Percentiles rank a stretch among this genome's conserved stretches.
Evolutionary conservation across 2,329 filamentous ascomycete species (phyloP).

Genomic region (Thielaviopsis musarum): DNA sequence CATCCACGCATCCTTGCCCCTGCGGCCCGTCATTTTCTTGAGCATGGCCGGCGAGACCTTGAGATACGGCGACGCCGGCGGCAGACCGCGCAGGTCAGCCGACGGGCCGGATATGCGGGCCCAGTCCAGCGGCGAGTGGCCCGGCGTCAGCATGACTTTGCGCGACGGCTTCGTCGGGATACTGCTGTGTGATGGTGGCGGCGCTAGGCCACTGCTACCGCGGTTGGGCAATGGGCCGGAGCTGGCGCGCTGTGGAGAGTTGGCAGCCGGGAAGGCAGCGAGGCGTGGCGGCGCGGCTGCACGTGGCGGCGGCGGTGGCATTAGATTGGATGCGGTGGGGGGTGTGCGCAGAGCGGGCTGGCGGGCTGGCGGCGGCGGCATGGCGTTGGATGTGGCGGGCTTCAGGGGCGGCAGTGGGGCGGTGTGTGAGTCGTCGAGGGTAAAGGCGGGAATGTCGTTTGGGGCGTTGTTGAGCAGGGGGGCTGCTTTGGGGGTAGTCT

Average conservation of each 20-base stretch:
- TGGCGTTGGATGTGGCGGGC: too few species aligned
- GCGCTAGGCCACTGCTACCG: constrained; percentile 26
- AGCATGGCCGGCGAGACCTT: constrained; percentile 73
- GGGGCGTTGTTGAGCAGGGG: constrained; percentile 15
- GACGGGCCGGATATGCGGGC: constrained; percentile 53
- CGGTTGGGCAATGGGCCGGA: constrained; percentile 28
- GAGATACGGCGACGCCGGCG: constrained; percentile 36
- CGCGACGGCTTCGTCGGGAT: constrained; percentile 39
- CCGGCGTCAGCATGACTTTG: constrained; percentile 71
- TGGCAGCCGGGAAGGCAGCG: constrained; percentile 31
- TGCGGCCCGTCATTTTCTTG: constrained; percentile 61
- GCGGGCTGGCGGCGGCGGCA: not conserved
- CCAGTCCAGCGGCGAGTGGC: constrained; percentile 93
- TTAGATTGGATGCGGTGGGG: constrained; percentile 16
- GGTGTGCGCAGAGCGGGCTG: constrained; percentile 7
- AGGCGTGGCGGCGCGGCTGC: constrained; percentile 18
- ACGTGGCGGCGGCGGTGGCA: constrained; percentile 19
- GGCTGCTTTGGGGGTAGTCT: constrained; percentile 35
- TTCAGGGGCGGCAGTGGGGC: too few species aligned
- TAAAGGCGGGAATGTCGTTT: constrained; percentile 29
- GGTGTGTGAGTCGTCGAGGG: constrained; percentile 21
- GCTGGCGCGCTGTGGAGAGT: constrained; percentile 34
- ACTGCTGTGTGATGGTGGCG: constrained; percentile 35
- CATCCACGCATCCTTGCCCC: constrained; percentile 79
- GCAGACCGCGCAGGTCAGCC: constrained; percentile 49